A percentile compares a stretch with the other conserved stretches of the same genome.
Conservation (phyloP, 2,329 filamentous ascomycete genomes). For the Colletotrichum sp. region DNA sequence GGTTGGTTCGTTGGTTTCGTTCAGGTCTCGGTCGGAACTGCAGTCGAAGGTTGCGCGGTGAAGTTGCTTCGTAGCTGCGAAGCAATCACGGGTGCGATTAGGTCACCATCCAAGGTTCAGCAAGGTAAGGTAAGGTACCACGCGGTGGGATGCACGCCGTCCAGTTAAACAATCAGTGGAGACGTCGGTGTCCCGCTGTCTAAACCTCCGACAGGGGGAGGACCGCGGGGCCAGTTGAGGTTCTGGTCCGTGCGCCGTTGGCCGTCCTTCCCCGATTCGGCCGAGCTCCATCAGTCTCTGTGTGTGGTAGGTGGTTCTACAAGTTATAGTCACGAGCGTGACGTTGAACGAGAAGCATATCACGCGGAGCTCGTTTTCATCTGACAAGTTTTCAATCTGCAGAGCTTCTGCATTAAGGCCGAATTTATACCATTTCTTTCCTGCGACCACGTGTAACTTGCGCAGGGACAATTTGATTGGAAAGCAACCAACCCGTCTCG, state of each 20-base stretch:
- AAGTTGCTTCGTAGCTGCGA: background rate
- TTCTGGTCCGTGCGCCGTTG: background rate
- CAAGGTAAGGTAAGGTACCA: background rate
- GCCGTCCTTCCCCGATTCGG: background rate
- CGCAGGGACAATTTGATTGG: background rate
- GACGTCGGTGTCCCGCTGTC: background rate
- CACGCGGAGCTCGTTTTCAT: background rate
- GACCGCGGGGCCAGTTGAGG: background rate
- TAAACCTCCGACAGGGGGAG: constrained; percentile 2
- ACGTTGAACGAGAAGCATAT: background rate
- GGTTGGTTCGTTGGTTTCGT: too few species aligned
- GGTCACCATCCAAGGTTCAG: constrained; percentile 8
- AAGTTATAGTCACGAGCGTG: background rate
- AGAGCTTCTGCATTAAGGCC: background rate
- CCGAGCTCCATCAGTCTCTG: background rate
- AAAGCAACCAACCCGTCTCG: background rate
- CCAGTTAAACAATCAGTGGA: constrained; percentile 15
- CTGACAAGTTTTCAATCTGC: background rate
- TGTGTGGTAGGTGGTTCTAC: background rate
- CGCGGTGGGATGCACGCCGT: background rate
- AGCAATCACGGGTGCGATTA: constrained; percentile 18
- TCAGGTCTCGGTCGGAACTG: background rate
- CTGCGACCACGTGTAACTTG: background rate
- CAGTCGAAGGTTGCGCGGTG: background rate
- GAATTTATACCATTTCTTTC: fast-evolving